phyloP scores from a whole-genome alignment of 768 basidiomycete genomes.

The Naganishia kalamii region DNA sequence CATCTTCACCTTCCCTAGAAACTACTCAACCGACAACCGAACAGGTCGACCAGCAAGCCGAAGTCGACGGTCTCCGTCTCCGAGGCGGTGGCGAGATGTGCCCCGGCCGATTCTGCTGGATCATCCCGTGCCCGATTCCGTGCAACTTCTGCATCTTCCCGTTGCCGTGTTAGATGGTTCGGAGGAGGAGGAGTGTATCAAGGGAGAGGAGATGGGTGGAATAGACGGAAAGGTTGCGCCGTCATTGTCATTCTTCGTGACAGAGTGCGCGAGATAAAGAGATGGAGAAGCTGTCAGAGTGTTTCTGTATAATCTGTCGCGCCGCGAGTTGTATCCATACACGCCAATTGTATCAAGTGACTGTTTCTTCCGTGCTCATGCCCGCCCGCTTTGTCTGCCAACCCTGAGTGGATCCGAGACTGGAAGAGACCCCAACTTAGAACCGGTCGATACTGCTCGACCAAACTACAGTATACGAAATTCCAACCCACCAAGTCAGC shows the following conservation, averaged over 20 bases:
- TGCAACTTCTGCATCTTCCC: constrained; percentile 20
- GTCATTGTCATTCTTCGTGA: too few relatives aligned
- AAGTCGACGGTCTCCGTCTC: constrained; percentile 6
- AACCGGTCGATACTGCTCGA: too few relatives aligned
- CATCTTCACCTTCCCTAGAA: neutral
- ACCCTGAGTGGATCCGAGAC: too few relatives aligned
- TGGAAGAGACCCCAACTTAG: too few relatives aligned
- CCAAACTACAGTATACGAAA: too few relatives aligned
- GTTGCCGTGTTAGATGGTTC: neutral
- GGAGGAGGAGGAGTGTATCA: neutral
- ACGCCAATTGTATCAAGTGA: constrained; percentile 12
- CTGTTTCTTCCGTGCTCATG: too few relatives aligned
- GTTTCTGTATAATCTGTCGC: neutral
- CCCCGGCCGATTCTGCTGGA: constrained; percentile 15
- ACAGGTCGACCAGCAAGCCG: constrained; percentile 5
- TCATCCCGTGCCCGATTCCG: constrained; percentile 20
- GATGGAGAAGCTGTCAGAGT: neutral
- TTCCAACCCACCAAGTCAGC: too few relatives aligned
- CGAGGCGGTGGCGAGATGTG: constrained; percentile 19
- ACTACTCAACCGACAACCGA: constrained; percentile 12
- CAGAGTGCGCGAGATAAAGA: neutral
- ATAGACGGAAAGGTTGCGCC: neutral
- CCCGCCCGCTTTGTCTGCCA: too few relatives aligned
- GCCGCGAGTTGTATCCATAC: constrained; percentile 3
- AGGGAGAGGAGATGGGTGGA: neutral